Evolutionary conservation across 140 eudicot genomes (phyloP).

Genomic region (Cichorium intybus): DNA sequence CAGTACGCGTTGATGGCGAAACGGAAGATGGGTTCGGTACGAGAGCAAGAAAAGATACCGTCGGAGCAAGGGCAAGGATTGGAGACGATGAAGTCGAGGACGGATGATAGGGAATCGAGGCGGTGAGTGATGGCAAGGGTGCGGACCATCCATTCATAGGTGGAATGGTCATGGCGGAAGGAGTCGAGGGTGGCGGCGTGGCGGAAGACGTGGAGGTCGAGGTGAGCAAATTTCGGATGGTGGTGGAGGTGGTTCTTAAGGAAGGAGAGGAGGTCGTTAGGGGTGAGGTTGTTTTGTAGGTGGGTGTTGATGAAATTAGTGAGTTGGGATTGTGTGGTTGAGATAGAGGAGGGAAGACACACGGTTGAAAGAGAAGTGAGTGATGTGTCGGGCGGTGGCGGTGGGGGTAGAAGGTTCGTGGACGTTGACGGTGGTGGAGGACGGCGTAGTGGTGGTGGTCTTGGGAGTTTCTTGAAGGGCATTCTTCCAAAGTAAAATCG

Average conservation of each 20-base stretch:
- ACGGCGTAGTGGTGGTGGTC: conserved; percentile 22
- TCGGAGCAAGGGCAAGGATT: conserved; percentile 94
- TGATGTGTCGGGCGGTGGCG: conserved; percentile 39
- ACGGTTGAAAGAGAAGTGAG: conserved; percentile 32
- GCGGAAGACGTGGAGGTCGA: conserved; percentile 75
- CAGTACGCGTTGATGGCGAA: conserved; percentile 62
- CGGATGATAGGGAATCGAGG: conserved; percentile 38
- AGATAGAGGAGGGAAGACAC: conserved; percentile 29
- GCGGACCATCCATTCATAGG: conserved; percentile 75
- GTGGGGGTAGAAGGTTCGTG: conserved; percentile 25
- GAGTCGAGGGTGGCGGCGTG: conserved; percentile 72
- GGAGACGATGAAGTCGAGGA: conserved; percentile 57
- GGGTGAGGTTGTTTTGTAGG: conserved; percentile 55
- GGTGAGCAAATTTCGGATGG: conserved; percentile 78
- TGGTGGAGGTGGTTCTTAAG: conserved; percentile 64
- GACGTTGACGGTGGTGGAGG: conserved; percentile 28
- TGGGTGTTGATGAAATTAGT: conserved; percentile 46
- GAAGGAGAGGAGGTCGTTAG: conserved; percentile 58
- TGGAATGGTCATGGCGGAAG: conserved; percentile 82
- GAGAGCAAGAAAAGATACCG: conserved; percentile 76
- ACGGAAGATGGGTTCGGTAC: conserved; percentile 69
- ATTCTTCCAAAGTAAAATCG: conserved; percentile 13
- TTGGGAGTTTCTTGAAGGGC: conserved; percentile 40
- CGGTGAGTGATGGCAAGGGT: conserved; percentile 70
- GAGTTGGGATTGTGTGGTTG: conserved; percentile 47